Percentiles rank a stretch among this genome's conserved stretches.
Evolutionary conservation across 305 asterid genomes (phyloP).

Genomic region (Fraxinus platypoda): DNA sequence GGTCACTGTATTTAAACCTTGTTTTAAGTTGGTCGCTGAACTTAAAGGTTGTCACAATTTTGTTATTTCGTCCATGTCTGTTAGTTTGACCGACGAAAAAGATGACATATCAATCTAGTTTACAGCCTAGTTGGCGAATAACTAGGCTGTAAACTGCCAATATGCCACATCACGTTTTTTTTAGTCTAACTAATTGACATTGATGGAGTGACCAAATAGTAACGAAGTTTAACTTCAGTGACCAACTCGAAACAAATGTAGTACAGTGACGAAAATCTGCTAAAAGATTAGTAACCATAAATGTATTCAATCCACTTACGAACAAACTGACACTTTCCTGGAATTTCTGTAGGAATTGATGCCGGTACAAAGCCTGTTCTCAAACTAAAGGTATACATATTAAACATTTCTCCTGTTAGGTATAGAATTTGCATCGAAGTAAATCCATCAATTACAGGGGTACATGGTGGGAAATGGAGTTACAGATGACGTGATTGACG

Average conservation of each 20-base stretch:
- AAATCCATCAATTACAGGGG: constrained; percentile 60
- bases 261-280: not conserved
- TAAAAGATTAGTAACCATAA: not conserved
- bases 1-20: not conserved
- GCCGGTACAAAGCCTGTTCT: constrained; percentile 62
- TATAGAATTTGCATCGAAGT: constrained; percentile 6
- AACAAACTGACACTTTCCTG: constrained; percentile 16
- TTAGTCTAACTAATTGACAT: not conserved
- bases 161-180: not conserved
- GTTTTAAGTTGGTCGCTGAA: not conserved
- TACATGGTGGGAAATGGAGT: constrained; percentile 98
- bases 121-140: not conserved
- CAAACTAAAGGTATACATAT: constrained; percentile 70
- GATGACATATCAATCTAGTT: not conserved
- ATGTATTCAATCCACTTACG: not conserved
- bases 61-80: not conserved
- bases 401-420: constrained; percentile 11
- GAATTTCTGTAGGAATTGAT: constrained; percentile 56
- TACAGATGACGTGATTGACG: constrained; percentile 65
- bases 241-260: not conserved
- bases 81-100: not conserved
- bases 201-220: not conserved
- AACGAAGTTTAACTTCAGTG: not conserved
- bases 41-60: not conserved
- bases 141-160: not conserved